Base-by-base conservation (phyloP, 2,329 filamentous ascomycete species). In the Basipetospora sp. region DNA sequence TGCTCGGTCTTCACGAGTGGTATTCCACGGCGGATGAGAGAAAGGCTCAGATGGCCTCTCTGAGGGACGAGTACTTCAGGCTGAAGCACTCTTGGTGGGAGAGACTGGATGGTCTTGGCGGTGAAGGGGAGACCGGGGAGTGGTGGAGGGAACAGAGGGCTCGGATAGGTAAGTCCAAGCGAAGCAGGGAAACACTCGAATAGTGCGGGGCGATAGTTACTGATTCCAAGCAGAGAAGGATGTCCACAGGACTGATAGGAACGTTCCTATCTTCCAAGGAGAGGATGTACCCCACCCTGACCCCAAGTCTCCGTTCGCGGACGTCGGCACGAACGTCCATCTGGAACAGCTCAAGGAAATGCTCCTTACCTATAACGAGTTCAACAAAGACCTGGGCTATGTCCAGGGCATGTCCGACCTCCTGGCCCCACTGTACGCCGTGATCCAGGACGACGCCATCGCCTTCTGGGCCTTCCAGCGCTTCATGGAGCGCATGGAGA, bases 321-420 rank as follows among this genome's bases (percentile, higher is more conserved):
- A 87, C 31, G 74, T 78, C 4, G 90, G 90, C 44, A 98, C 90
- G 33, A 98, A 98, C 50, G 87, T 94, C 5, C 90, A 98, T 57
- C 71, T 98, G 45, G 90, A 98, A 59, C 90, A 98, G 62, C 83
- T 98, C 74, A 98, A 98, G 61, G 90, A 98, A 55, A 93, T 98
- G 83, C 77, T 98, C 1, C 69, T 98, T 14, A 96, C 90, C 0
- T 98, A 98, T 58, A 96, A 98, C 54, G 90, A 98, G 60, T 92
- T 92, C 60, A 98, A 98, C 62, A 82, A 77, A 42, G 84, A 90
- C 41, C 71, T 98, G 3, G 90, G 92, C 34, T 98, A 98, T 53
- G 90, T 98, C 2, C 90, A 98, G 62, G 90, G 90, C 43, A 98
- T 98, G 90, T 94, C 86, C 10, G 90, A 98, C 57, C 73, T 98